Conservation (phyloP, 2,329 filamentous ascomycete genomes). For the Stagonosporopsis rhizophila region DNA sequence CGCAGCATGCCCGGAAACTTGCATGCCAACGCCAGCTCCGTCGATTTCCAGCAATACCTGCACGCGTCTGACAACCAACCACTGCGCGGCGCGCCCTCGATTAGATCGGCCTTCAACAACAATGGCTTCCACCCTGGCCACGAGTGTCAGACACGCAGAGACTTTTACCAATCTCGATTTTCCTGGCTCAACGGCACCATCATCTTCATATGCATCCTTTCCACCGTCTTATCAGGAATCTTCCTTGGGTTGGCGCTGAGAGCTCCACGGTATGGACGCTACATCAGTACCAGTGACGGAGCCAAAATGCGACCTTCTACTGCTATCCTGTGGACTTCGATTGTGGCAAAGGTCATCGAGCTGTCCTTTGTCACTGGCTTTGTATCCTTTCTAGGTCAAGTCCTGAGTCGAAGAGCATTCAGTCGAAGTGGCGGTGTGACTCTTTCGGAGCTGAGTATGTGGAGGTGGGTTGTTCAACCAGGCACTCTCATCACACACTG, state of each 20-base stretch:
- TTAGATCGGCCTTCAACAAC: constrained; percentile 47
- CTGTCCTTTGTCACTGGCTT: constrained; percentile 79
- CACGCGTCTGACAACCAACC: constrained; percentile 34
- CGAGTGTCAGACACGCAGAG: constrained; percentile 47
- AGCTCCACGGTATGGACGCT: constrained; percentile 68
- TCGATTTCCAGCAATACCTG: constrained; percentile 42
- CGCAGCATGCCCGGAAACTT: constrained; percentile 31
- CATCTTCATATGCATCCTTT: constrained; percentile 63
- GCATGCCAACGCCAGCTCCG: constrained; percentile 27
- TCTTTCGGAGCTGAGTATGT: constrained; percentile 79
- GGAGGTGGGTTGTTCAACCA: constrained; percentile 70
- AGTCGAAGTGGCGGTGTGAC: constrained; percentile 68
- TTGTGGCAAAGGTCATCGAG: constrained; percentile 79
- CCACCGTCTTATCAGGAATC: constrained; percentile 69
- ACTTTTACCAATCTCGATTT: constrained; percentile 49
- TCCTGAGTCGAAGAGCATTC: constrained; percentile 73
- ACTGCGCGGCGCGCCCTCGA: constrained; percentile 37
- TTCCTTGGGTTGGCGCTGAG: constrained; percentile 69
- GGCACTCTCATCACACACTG: constrained; percentile 75
- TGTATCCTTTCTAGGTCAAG: constrained; percentile 76
- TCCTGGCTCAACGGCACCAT: constrained; percentile 58
- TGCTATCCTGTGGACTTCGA: constrained; percentile 70
- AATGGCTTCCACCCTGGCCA: constrained; percentile 45
- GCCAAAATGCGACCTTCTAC: constrained; percentile 63
- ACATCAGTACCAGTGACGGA: constrained; percentile 60